Conservation (phyloP, 139 green algal genomes). For the Haematococcus sp. region DNA sequence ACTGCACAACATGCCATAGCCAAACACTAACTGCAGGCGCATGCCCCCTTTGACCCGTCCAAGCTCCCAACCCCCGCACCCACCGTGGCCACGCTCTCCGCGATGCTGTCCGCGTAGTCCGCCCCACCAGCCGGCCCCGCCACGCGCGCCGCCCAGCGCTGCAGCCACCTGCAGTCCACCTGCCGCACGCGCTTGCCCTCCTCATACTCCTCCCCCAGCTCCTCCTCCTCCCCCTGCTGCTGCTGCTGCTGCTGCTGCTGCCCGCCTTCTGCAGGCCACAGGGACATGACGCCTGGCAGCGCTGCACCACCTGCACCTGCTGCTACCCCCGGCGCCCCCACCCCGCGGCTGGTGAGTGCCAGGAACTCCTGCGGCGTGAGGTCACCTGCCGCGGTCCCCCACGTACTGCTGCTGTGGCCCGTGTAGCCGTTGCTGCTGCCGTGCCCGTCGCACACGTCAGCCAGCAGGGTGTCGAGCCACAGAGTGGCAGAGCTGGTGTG, state of each 20-base stretch:
- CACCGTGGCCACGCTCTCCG: neutral
- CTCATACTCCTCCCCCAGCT: conserved; percentile 30
- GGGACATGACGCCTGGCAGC: neutral
- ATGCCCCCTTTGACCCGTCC: no score
- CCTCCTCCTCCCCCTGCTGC: conserved; percentile 25
- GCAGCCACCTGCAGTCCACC: conserved; percentile 43
- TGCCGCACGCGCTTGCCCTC: conserved; percentile 33
- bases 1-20: no score
- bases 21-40: no score
- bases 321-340: neutral
- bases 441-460: neutral
- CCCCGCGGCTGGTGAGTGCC: neutral
- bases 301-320: neutral
- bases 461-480: neutral
- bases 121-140: neutral
- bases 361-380: neutral
- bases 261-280: neutral
- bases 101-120: neutral
- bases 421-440: neutral
- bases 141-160: conserved; percentile 33
- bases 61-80: neutral
- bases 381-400: no score
- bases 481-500: neutral
- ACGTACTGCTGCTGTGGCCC: no score
- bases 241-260: conserved; percentile 2